A percentile compares a stretch with the other conserved stretches of the same genome.
These are phyloP conservation scores for Talaromyces pinophilus DNA, from an alignment of 2,329 filamentous ascomycete species.

Conservation along the genomic window DNA sequence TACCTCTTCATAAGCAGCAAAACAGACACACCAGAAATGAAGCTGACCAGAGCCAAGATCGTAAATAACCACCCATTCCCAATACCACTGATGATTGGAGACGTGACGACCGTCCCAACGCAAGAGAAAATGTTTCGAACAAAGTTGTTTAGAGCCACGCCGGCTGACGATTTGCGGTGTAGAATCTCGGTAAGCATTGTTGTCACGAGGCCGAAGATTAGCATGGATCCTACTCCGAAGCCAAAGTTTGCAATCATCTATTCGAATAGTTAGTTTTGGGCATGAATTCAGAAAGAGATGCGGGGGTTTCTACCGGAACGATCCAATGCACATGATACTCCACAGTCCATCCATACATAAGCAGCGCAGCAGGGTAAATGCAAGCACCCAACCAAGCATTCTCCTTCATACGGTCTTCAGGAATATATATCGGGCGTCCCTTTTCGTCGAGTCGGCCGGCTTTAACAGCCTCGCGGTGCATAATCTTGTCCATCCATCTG, in stretches of 20 bases:
- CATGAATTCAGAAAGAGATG: constrained; percentile 13
- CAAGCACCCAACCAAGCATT: constrained; percentile 76
- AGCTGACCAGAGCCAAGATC: constrained; percentile 56
- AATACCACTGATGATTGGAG: constrained; percentile 69
- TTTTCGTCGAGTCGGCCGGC: constrained; percentile 68
- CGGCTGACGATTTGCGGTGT: constrained; percentile 67
- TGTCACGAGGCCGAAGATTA: constrained; percentile 71
- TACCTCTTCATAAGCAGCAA: constrained; percentile 60
- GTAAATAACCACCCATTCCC: constrained; percentile 78
- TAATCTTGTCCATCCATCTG: constrained; percentile 77
- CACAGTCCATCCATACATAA: constrained; percentile 77
- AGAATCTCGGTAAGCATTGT: constrained; percentile 88
- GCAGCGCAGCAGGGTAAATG: constrained; percentile 68
- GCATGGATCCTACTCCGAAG: constrained; percentile 76
- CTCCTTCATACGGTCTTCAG: constrained; percentile 80
- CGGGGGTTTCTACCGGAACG: constrained; percentile 48
- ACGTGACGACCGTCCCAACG: constrained; percentile 67
- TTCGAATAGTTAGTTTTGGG: background rate
- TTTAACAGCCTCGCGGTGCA: constrained; percentile 72
- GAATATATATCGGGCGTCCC: constrained; percentile 67
- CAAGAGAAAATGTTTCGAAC: constrained; percentile 76
- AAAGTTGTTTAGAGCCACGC: constrained; percentile 81
- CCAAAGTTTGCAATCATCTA: constrained; percentile 66
- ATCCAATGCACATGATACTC: constrained; percentile 65
- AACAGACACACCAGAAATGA: constrained; percentile 62